Base-by-base conservation (phyloP, 345 rosid genomes). In the Chamaenerion angustifolium region DNA sequence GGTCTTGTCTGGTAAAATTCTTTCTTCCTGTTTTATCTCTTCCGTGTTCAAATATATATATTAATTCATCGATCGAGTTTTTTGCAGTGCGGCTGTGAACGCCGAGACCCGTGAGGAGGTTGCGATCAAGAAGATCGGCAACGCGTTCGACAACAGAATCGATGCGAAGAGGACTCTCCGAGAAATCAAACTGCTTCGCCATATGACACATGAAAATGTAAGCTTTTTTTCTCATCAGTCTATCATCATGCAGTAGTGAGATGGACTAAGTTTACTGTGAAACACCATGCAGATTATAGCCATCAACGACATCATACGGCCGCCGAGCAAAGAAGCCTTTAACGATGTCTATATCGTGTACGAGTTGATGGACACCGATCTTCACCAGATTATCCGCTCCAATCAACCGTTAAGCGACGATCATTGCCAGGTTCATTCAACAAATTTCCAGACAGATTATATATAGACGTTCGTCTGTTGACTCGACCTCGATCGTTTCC, bases 291-390 rank as follows among this genome's bases (percentile, higher is more conserved):
- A 83, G 92, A 65, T 83, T 45, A 61, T 83, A 63, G 74, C 77
- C 50, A 68, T 83, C 56, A 79, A 71, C 68, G 92, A 83, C 72
- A 69, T 83, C 65, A 75, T 83, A 42, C 69, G 83, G 51, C 92
- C 92, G 44, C 92, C 87, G 6, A 78, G 59, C 46, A 79, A 58
- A 68, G 92, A 79, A 58, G 77, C 76, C 51, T 83, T 79, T 70
- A 79, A 83, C 49, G 92, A 83, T 60, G 92, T 83, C 13, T 83
- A 79, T 66, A 80, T 79, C 45, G 87, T 83, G 49, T 83, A 65
- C 49, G 92, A 82, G 61, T 62, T 82, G 62, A 77, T 82, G 92
- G 87, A 82, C 63, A 79, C 83, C 23, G 92, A 79, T 74, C 92
- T 83, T 69, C 87, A 83, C 53, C 92, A 75, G 68, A 71, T 75